A percentile compares a stretch with the other conserved stretches of the same genome.
These are phyloP conservation scores for Monosporascus ibericus DNA, from an alignment of 2,329 filamentous ascomycete species.

Conservation along the genomic window DNA sequence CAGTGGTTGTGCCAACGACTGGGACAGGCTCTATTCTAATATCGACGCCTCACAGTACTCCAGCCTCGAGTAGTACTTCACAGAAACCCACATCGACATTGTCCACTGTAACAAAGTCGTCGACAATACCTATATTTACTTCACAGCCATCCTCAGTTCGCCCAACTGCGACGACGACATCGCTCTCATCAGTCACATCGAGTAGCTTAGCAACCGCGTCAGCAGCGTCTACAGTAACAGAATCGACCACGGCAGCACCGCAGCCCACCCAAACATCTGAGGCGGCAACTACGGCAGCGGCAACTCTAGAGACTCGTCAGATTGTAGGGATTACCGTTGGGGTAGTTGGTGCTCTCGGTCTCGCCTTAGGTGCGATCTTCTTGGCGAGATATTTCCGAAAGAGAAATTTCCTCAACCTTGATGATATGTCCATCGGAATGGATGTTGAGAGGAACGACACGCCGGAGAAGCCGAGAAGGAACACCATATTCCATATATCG, in stretches of 20 bases:
- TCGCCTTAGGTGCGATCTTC: conserved; percentile 44
- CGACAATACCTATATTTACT: conserved; percentile 6
- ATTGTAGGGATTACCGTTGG: conserved; percentile 55
- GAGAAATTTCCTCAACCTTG: conserved; percentile 29
- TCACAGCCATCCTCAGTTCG: conserved; percentile 8
- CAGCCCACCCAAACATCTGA: conserved; percentile 4
- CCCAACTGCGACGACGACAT: conserved; percentile 5
- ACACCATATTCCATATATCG: conserved; percentile 35
- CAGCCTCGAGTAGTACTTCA: conserved; percentile 3
- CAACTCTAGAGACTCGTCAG: conserved; percentile 34
- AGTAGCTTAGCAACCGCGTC: conserved; percentile 5
- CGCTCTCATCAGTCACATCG: conserved; percentile 4
- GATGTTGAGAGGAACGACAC: conserved; percentile 30
- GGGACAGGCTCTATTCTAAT: conserved; percentile 14
- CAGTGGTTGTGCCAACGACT: conserved; percentile 37
- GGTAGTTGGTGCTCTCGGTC: conserved; percentile 39
- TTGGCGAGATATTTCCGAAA: conserved; percentile 37
- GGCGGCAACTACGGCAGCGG: conserved; percentile 8
- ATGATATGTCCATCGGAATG: conserved; percentile 32
- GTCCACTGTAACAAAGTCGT: conserved; percentile 10
- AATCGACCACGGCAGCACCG: conserved; percentile 3
- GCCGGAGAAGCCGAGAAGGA: conserved; percentile 10
- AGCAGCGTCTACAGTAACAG: neutral
- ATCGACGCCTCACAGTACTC: conserved; percentile 4
- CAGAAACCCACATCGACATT: conserved; percentile 1